phyloP scores from a whole-genome alignment of 495 filamentous ascomycete species.

The Delitschia confertaspora region DNA sequence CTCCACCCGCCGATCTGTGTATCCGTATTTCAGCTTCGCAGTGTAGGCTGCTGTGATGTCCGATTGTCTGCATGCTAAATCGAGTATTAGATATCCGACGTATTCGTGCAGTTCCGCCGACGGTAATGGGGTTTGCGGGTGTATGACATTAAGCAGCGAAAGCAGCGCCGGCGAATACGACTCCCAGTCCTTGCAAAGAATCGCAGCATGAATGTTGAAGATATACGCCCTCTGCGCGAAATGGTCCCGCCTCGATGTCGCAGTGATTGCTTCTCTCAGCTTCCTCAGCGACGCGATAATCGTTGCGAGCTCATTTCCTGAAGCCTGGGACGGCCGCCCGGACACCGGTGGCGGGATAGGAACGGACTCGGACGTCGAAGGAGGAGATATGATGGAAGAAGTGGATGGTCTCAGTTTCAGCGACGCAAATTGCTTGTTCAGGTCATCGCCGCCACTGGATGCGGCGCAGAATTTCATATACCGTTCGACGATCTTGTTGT shows the following conservation, averaged over 20 bases:
- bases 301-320: conserved; percentile 49
- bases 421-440: conserved; percentile 64
- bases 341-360: conserved; percentile 10
- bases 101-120: conserved; percentile 65
- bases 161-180: conserved; percentile 84
- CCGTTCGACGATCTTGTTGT: conserved; percentile 70
- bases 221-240: conserved; percentile 42
- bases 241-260: conserved; percentile 53
- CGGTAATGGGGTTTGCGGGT: conserved; percentile 54
- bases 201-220: conserved; percentile 74
- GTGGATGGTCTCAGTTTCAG: conserved; percentile 43
- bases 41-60: conserved; percentile 64
- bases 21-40: conserved; percentile 46
- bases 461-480: conserved; percentile 80
- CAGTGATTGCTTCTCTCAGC: conserved; percentile 78
- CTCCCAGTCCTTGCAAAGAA: conserved; percentile 68
- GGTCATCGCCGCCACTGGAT: conserved; percentile 53
- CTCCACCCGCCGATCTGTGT: conserved; percentile 55
- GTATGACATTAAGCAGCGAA: conserved; percentile 64
- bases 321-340: conserved; percentile 35
- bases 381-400: conserved; percentile 1
- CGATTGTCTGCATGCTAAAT: conserved; percentile 76
- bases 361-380: conserved; percentile 5
- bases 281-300: conserved; percentile 76
- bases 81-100: conserved; percentile 70